A percentile compares a stretch with the other conserved stretches of the same genome.
Evolutionary conservation across 23 red algal genomes (phyloP).

Genomic region (Agarophyton chilense): DNA sequence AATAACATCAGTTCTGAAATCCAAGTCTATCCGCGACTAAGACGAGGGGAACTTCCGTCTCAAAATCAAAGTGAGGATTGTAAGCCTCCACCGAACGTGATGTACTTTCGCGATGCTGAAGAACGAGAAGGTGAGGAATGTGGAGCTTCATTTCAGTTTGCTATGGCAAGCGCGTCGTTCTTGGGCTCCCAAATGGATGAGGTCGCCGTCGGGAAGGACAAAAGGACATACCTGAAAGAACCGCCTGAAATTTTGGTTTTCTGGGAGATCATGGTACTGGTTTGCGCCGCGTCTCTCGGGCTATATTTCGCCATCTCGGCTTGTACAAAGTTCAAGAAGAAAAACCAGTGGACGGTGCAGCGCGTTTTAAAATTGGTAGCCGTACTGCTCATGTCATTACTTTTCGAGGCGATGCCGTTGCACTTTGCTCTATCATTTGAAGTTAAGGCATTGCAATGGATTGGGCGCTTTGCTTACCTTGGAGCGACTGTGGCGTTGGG

Average conservation of each 20-base stretch:
- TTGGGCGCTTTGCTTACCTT: conserved; percentile 26
- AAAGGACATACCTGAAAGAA: conserved; percentile 1
- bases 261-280: conserved; percentile 15
- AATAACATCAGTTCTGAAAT: conserved; percentile 18
- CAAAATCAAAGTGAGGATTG: background rate
- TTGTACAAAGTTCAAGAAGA: background rate
- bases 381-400: background rate
- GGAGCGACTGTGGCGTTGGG: conserved; percentile 32
- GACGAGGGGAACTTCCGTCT: background rate
- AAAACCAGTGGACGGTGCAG: background rate
- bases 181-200: conserved; percentile 28
- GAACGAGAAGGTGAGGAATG: conserved; percentile 31
- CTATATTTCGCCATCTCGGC: conserved; percentile 7
- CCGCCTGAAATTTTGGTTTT: background rate
- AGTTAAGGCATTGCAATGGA: background rate
- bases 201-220: conserved; percentile 21
- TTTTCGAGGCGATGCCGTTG: conserved; percentile 35
- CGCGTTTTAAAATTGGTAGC: background rate
- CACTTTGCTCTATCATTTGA: conserved; percentile 25
- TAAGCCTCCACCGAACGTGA: conserved; percentile 4
- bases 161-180: background rate
- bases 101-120: conserved; percentile 16
- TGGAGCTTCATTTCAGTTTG: conserved; percentile 2
- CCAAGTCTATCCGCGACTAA: background rate
- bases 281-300: conserved; percentile 17